Percentiles rank a stretch among this genome's conserved stretches.
Conservation (phyloP, 2,329 filamentous ascomycete genomes). For the Talaromyces piceae region DNA sequence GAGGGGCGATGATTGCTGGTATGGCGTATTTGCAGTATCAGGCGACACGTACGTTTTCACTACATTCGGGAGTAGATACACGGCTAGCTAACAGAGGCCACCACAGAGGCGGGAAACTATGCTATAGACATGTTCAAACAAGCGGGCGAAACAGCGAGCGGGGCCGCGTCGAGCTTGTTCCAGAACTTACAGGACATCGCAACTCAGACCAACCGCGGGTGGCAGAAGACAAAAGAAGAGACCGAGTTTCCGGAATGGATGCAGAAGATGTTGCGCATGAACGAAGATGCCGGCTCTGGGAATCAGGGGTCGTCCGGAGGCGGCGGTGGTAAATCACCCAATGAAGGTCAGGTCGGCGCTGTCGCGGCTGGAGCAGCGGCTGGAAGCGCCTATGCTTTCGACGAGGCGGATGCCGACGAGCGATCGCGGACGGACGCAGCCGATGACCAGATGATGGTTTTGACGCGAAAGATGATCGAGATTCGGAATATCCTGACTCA, state of each 20-base stretch:
- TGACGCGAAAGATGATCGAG: constrained; percentile 99
- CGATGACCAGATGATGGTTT: constrained; percentile 98
- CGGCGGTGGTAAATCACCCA: constrained; percentile 41
- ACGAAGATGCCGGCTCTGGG: constrained; percentile 52
- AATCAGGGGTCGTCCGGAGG: constrained; percentile 36
- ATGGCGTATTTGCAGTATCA: constrained; percentile 95
- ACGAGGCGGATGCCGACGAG: constrained; percentile 59
- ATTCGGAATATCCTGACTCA: constrained; percentile 86
- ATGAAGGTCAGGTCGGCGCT: constrained; percentile 47
- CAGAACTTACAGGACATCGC: constrained; percentile 67
- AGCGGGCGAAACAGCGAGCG: constrained; percentile 64
- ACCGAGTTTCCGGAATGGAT: constrained; percentile 71
- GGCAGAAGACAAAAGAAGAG: constrained; percentile 74
- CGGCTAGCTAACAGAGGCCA: constrained; percentile 3
- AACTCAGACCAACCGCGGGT: constrained; percentile 70
- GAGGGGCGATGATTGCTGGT: constrained; percentile 76
- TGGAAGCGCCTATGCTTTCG: constrained; percentile 71
- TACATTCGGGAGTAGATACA: not conserved
- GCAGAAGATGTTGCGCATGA: constrained; percentile 59
- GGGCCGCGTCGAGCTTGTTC: constrained; percentile 62
- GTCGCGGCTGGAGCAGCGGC: constrained; percentile 60
- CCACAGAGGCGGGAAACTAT: constrained; percentile 64
- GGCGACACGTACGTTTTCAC: constrained; percentile 62
- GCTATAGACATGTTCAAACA: constrained; percentile 67
- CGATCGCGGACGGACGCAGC: constrained; percentile 58